Evolutionary conservation across 163 green algal species (phyloP), one percentile per base, ranked within the genome.

Genomic region (Scenedesmus sp.): DNA sequence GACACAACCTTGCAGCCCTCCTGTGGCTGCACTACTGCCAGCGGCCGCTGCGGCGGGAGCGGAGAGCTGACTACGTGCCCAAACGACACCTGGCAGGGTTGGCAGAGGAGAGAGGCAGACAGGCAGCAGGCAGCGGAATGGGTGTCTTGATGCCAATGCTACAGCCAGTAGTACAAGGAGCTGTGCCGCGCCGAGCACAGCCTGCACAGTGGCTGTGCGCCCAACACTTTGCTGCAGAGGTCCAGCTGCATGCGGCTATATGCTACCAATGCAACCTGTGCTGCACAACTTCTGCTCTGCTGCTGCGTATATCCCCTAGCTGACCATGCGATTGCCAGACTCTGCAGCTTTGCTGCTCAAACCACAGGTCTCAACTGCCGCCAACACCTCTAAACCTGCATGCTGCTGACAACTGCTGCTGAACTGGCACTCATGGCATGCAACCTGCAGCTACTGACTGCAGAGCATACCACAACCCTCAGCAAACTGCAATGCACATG

Each of bases 21-120:
- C 81, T 98, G 92, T 18, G 97, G 96, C 93, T 98, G 96, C 79
- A 98, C 96, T 6, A 99, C 96, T 15, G 96, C 93, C 53, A 99
- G 94, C 46, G 97, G 96, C 30, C 87, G 86, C n/a, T 91, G 56
- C 9, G 94, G 94, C 3, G 93, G 92, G 81, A 97, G 85, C 0
- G 96, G 96, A 4, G 90, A 97, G 68, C 65, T 93, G 33, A 98
- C 94, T 18, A 98, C 96, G 35, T 95, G 93, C 13, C 97, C 97
- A 91, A 98, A 98, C 18, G 94, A 93, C 4, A 98, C 95, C 83
- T 95, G 88, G 20, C 3, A 5, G 30, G n/a, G 26, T 59, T 20
- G 30, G 26, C 51, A 73, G 78, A 9, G 59, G 15, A 81, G 35
- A 46, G 12, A 49, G n/a, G 35, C 33, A 46, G 18, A 12, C 33